Evolutionary conservation across 352 stramenopile genomes (phyloP).

Genomic region (Phytophthora pseudosyringae): DNA sequence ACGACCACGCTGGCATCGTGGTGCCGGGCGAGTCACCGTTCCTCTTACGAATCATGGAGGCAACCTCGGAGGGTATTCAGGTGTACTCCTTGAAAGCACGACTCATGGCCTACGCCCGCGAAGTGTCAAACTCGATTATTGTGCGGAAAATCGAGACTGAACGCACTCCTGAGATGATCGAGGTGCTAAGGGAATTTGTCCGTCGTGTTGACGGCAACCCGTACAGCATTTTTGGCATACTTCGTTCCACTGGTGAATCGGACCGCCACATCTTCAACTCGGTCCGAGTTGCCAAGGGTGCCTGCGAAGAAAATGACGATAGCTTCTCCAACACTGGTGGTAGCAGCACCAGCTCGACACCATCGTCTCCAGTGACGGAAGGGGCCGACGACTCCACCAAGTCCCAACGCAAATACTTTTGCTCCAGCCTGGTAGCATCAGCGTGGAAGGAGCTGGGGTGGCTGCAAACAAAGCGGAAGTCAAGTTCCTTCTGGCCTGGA

Average conservation of each 20-base stretch:
- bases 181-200: conserved; percentile 63
- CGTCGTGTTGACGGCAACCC: conserved; percentile 76
- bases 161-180: conserved; percentile 51
- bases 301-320: conserved; percentile 22
- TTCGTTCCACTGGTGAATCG: conserved; percentile 63
- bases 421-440: conserved; percentile 81
- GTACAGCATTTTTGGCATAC: conserved; percentile 85
- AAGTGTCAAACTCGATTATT: conserved; percentile 86
- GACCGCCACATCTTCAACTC: conserved; percentile 37
- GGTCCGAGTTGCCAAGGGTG: conserved; percentile 3
- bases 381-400: conserved; percentile 13
- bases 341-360: conserved; percentile 32
- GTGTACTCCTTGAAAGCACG: conserved; percentile 81
- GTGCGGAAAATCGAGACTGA: conserved; percentile 58
- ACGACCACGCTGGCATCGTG: conserved; percentile 85
- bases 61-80: conserved; percentile 80
- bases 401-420: conserved; percentile 80
- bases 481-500: conserved; percentile 84
- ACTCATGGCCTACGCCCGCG: conserved; percentile 78
- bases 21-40: conserved; percentile 65
- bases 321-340: conserved; percentile 15
- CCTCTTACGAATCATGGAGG: conserved; percentile 80
- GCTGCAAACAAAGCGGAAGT: conserved; percentile 69
- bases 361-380: conserved; percentile 20
- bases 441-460: conserved; percentile 82